A percentile compares a stretch with the other conserved stretches of the same genome.
Evolutionary conservation across 345 rosid species (phyloP).

Genomic region (Microcos paniculata): DNA sequence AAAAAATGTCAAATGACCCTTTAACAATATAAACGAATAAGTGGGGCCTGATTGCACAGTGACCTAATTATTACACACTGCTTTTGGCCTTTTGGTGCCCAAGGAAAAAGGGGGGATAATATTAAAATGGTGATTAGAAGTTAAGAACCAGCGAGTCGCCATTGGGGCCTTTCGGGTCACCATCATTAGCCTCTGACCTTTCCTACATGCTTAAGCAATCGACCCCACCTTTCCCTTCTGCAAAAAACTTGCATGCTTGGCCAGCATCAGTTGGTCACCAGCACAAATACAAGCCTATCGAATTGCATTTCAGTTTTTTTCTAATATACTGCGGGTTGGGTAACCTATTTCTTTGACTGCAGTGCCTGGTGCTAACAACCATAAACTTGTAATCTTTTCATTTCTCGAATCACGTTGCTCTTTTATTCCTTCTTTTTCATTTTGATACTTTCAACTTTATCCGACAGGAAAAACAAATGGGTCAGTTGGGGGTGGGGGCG

Average conservation of each 20-base stretch:
- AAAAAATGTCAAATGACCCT: too few relatives aligned
- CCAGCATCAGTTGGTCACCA: constrained; percentile 35
- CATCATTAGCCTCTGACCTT: constrained; percentile 17
- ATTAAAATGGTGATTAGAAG: not conserved
- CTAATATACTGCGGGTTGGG: constrained; percentile 34
- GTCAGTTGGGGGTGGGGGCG: not conserved
- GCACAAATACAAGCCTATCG: not conserved
- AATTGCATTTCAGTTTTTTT: not conserved
- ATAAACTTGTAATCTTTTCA: constrained; percentile 24
- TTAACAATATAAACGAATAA: too few relatives aligned
- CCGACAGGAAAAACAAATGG: not conserved
- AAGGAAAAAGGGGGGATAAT: constrained; percentile 5
- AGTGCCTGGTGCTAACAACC: constrained; percentile 24
- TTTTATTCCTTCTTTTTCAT: not conserved
- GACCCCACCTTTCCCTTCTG: constrained; percentile 23
- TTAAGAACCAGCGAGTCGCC: not conserved
- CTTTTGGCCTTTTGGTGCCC: not conserved
- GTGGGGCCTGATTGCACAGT: not conserved
- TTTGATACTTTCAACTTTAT: not conserved
- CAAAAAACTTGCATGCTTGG: constrained; percentile 24
- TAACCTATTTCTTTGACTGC: constrained; percentile 45
- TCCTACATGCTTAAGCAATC: constrained; percentile 16
- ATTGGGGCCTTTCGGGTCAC: not conserved
- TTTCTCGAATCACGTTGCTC: not conserved
- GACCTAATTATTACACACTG: not conserved